Percentiles rank a stretch among this genome's conserved stretches.
These are phyloP conservation scores for Lachancea thermotolerans DNA, from an alignment of 805 yeast genomes.

Conservation along the genomic window DNA sequence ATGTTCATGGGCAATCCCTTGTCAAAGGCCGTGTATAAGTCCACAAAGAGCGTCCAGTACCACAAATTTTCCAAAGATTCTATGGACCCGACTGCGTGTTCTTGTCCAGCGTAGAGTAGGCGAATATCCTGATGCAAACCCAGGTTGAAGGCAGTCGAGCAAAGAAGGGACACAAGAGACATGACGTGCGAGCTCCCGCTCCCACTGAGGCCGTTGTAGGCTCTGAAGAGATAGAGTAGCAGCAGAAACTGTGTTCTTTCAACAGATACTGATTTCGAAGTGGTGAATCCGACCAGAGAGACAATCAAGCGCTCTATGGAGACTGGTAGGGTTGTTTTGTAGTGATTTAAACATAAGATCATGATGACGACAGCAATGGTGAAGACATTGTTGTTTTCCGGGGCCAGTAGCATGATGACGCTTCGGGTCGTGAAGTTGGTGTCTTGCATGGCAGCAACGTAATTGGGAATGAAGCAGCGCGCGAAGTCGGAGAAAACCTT, in stretches of 20 bases:
- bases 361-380: slow-evolving; percentile 24
- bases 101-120: slow-evolving; percentile 12
- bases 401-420: slow-evolving; percentile 1
- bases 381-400: slow-evolving; percentile 21
- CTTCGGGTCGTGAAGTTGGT: not conserved
- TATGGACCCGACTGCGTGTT: slow-evolving; percentile 16
- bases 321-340: slow-evolving; percentile 13
- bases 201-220: slow-evolving; percentile 13
- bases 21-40: slow-evolving; percentile 19
- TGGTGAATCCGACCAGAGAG: slow-evolving; percentile 21
- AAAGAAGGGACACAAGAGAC: slow-evolving; percentile 11
- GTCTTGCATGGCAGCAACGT: not conserved
- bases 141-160: slow-evolving; percentile 15
- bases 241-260: slow-evolving; percentile 28
- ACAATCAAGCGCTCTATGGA: slow-evolving; percentile 17
- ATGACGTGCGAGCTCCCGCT: slow-evolving; percentile 23
- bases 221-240: slow-evolving; percentile 15
- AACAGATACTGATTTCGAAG: slow-evolving; percentile 22
- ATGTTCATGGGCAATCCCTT: slow-evolving; percentile 21
- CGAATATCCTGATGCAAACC: slow-evolving; percentile 23
- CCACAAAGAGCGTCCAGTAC: slow-evolving; percentile 22
- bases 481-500: slow-evolving; percentile 4
- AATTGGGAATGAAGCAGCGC: slow-evolving; percentile 2
- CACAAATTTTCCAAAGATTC: slow-evolving; percentile 21
- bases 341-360: slow-evolving; percentile 17